Evolutionary conservation across 1,139 yeast species (phyloP).

Genomic region (Suhomyces kunorum): DNA sequence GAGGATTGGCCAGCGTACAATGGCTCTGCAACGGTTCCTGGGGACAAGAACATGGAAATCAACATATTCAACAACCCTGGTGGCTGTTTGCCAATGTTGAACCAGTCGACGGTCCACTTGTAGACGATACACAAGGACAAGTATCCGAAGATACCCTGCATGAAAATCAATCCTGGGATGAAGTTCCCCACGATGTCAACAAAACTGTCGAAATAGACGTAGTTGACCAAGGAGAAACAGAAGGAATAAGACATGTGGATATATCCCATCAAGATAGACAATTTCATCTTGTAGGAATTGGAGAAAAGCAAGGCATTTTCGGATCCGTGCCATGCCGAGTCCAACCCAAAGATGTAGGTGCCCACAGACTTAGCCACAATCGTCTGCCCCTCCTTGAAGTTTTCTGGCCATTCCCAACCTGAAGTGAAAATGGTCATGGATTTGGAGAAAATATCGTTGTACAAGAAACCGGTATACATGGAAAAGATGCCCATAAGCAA

Average conservation of each 20-base stretch:
- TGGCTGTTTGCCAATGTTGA: conserved; percentile 64
- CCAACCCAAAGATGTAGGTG: conserved; percentile 67
- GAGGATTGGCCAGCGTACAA: conserved; percentile 64
- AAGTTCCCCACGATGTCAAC: conserved; percentile 77
- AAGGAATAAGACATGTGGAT: conserved; percentile 76
- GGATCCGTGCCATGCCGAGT: conserved; percentile 81
- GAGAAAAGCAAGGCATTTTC: conserved; percentile 73
- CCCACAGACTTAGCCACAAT: conserved; percentile 58
- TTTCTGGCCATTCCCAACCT: conserved; percentile 75
- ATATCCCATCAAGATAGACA: conserved; percentile 78
- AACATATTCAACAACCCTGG: conserved; percentile 82
- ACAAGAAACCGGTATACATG: conserved; percentile 74
- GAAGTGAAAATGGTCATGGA: conserved; percentile 72
- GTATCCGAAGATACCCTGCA: conserved; percentile 84
- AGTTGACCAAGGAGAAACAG: conserved; percentile 67
- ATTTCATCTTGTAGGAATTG: conserved; percentile 80
- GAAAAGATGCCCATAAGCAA: conserved; percentile 76
- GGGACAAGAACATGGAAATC: conserved; percentile 77
- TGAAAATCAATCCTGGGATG: conserved; percentile 74
- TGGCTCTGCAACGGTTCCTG: conserved; percentile 69
- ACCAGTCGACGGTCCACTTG: conserved; percentile 82
- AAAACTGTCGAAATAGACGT: conserved; percentile 54
- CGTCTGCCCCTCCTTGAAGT: conserved; percentile 58
- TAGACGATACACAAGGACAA: conserved; percentile 69
- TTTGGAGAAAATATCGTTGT: conserved; percentile 75